These are phyloP conservation scores for Suillus weaverae DNA, from an alignment of 768 basidiomycete genomes.

Conservation along the genomic window DNA sequence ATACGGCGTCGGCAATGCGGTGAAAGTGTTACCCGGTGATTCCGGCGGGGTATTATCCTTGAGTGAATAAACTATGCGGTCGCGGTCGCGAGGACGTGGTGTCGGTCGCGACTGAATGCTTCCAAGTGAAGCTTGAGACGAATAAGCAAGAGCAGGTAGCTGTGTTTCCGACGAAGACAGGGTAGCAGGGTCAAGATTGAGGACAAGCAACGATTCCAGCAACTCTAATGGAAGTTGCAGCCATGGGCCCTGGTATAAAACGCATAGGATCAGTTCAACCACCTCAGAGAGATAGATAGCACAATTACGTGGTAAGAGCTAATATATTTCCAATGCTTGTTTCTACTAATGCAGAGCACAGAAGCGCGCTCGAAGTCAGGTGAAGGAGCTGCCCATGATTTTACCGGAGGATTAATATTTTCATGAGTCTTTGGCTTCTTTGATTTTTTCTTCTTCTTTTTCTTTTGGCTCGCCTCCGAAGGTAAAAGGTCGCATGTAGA, in stretches of 20 bases:
- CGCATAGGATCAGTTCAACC: background rate
- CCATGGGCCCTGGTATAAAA: constrained; percentile 74
- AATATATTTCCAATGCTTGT: constrained; percentile 94
- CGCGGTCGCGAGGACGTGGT: constrained; percentile 32
- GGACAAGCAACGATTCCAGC: constrained; percentile 73
- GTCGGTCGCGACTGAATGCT: constrained; percentile 21
- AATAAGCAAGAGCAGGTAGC: constrained; percentile 29
- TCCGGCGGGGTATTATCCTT: constrained; percentile 47
- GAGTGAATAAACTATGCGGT: constrained; percentile 46
- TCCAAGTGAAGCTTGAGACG: constrained; percentile 12
- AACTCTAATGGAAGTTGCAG: constrained; percentile 85
- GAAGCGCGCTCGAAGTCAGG: constrained; percentile 53
- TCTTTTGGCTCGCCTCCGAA: constrained; percentile 44
- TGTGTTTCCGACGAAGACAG: constrained; percentile 49
- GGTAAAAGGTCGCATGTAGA: constrained; percentile 15
- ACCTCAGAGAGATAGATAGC: background rate
- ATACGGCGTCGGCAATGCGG: constrained; percentile 35
- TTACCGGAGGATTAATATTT: constrained; percentile 24
- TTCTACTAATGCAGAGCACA: constrained; percentile 83
- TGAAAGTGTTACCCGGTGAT: constrained; percentile 39
- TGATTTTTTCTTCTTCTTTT: constrained; percentile 70
- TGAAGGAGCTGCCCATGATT: constrained; percentile 32
- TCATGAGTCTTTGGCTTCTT: constrained; percentile 55
- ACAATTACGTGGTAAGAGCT: constrained; percentile 83
- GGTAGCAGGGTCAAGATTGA: constrained; percentile 76